These are phyloP conservation scores for Taxillus chinensis DNA, from an alignment of 164 flowering plant species.

Conservation along the genomic window DNA sequence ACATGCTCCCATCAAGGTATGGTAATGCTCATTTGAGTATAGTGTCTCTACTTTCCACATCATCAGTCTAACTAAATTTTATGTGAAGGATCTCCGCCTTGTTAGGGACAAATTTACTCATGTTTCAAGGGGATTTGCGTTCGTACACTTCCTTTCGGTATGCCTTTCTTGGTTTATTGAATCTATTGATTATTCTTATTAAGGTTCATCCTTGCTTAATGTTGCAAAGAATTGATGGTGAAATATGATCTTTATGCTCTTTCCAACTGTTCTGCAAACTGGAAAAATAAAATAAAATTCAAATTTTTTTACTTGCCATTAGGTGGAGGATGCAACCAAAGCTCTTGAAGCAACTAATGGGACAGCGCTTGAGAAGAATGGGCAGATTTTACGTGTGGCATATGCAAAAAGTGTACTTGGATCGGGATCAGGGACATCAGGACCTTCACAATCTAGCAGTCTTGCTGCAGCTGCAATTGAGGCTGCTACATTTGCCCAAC, in stretches of 20 bases:
- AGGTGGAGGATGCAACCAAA: slow-evolving; percentile 97
- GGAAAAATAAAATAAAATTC: too few relatives aligned
- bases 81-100: slow-evolving; percentile 90
- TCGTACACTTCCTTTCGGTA: slow-evolving; percentile 93
- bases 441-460: slow-evolving; percentile 77
- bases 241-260: too few relatives aligned
- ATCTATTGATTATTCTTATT: not conserved
- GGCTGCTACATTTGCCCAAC: slow-evolving; percentile 97
- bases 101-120: slow-evolving; percentile 97
- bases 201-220: too few relatives aligned
- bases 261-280: too few relatives aligned
- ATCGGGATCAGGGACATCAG: slow-evolving; percentile 63
- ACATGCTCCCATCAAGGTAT: slow-evolving; percentile 95
- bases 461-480: slow-evolving; percentile 99
- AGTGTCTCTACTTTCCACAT: not conserved
- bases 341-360: slow-evolving; percentile 97
- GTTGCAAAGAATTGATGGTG: too few relatives aligned
- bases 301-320: not conserved
- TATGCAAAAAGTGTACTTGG: slow-evolving; percentile 96
- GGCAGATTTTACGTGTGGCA: slow-evolving; percentile 87
- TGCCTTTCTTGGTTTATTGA: slow-evolving; percentile 10
- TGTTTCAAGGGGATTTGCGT: slow-evolving; percentile 99
- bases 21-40: slow-evolving; percentile 1
- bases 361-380: slow-evolving; percentile 88
- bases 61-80: not conserved